Conservation (phyloP, 2,329 filamentous ascomycete genomes). For the Falciphora oryzae region DNA sequence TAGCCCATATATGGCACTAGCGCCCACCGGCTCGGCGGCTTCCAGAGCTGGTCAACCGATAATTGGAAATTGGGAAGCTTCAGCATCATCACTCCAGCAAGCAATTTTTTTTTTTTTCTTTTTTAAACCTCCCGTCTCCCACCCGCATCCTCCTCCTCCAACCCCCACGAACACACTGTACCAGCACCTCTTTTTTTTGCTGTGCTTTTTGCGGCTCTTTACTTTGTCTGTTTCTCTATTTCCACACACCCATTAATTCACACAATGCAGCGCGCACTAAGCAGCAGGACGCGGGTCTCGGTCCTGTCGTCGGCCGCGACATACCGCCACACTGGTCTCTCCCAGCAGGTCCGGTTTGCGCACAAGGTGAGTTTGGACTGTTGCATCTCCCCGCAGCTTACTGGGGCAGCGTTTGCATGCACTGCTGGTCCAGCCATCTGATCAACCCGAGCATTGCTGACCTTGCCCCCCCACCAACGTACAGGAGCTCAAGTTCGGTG, state of each 20-base stretch:
- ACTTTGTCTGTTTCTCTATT: not conserved
- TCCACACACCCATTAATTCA: slow-evolving; percentile 6
- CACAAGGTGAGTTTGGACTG: slow-evolving; percentile 69
- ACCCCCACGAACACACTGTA: not conserved
- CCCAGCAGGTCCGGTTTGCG: slow-evolving; percentile 91
- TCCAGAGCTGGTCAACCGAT: slow-evolving; percentile 3
- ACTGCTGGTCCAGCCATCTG: not conserved
- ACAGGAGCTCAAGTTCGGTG: slow-evolving; percentile 96
- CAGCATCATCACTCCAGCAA: slow-evolving; percentile 6
- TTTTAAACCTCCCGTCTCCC: not conserved
- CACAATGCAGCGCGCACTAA: slow-evolving; percentile 94
- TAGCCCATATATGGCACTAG: slow-evolving; percentile 9
- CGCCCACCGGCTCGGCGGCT: slow-evolving; percentile 1
- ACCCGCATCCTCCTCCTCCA: not conserved
- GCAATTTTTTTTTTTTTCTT: not conserved
- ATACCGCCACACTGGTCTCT: slow-evolving; percentile 60
- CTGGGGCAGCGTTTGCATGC: too few relatives aligned
- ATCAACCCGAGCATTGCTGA: not conserved
- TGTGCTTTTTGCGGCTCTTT: not conserved
- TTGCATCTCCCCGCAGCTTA: not conserved
- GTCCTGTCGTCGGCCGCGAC: slow-evolving; percentile 63
- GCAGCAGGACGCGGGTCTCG: slow-evolving; percentile 72
- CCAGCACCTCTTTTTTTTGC: not conserved
- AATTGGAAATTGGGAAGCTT: slow-evolving; percentile 12
- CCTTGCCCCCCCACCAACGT: slow-evolving; percentile 15